Base-by-base conservation (phyloP, 2,329 filamentous ascomycete species). In the Ophiocordyceps polyrhachis-furcata region DNA sequence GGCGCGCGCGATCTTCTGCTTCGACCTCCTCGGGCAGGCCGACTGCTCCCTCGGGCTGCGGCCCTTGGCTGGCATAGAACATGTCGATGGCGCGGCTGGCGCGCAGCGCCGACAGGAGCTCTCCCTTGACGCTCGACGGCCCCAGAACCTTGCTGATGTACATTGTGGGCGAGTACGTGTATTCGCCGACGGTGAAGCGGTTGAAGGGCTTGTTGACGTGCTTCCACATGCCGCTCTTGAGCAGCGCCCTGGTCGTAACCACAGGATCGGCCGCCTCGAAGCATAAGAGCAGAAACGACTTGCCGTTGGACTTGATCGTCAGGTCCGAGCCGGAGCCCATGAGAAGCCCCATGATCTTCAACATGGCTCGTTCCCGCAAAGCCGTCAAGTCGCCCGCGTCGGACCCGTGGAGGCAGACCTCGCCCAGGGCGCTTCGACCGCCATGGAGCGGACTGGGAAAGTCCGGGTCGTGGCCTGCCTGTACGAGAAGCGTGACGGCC, bases 191-290 rank as follows among this genome's bases (percentile, higher is more conserved):
- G 1, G 59, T 70, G 57, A 68, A 76, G 48, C 68, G 61, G 50
- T 78, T 76, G 52, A 68, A 74, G 0, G 71, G 62, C 48, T 74
- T 69, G 58, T 81, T 81, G 52, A 81, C 61, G 29, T 71, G 62
- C 53, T 76, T 76, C 76, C 77, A 81, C 60, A 81, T 68, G 40
- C 72, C 75, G 1, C 71, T 73, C 51, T 77, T 76, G 8, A 83
- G 63, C 1, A 82, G 66, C 0, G 71, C 67, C 40, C 69, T 69
- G 0, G 73, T 73, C 6, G 74, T 73, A 1, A 66, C 60, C 2
- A 79, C 48, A 0, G 77, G 66, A 40, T 76, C 70, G 8, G 60
- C 51, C 0, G 73, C 69, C 45, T 79, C 72, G 21, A 82, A 66
- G 5, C 76, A 76, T 2, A 81, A 67, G 13, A 77, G 61, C 11